A percentile compares a stretch with the other conserved stretches of the same genome.
These are phyloP conservation scores for Tympanopsis confertula DNA, from an alignment of 2,329 filamentous ascomycete genomes.

Conservation along the genomic window DNA sequence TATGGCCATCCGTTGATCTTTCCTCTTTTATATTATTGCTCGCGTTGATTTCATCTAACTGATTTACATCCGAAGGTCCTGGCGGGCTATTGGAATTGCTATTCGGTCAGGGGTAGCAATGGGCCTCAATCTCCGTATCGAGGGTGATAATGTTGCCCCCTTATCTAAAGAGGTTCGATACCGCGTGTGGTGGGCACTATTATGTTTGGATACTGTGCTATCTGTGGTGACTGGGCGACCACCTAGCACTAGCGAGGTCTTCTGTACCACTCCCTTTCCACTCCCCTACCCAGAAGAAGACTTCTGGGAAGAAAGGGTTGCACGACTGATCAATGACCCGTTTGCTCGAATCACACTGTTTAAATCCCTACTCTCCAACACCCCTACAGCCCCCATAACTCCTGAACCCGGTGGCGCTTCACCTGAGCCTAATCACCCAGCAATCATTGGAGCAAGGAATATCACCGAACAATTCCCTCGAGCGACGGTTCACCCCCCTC, in stretches of 20 bases:
- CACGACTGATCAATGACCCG: not conserved
- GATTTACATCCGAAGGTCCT: slow-evolving; percentile 24
- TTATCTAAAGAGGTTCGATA: slow-evolving; percentile 29
- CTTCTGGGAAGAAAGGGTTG: slow-evolving; percentile 2
- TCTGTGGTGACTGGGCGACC: slow-evolving; percentile 30
- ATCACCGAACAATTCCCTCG: too few relatives aligned
- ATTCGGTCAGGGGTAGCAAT: slow-evolving; percentile 26
- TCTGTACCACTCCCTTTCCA: slow-evolving; percentile 27
- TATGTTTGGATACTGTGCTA: slow-evolving; percentile 26
- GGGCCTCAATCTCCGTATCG: slow-evolving; percentile 29
- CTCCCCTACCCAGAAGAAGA: slow-evolving; percentile 25
- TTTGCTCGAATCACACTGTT: not conserved
- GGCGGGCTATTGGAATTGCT: slow-evolving; percentile 25
- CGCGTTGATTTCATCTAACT: slow-evolving; percentile 3
- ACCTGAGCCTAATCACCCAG: too few relatives aligned
- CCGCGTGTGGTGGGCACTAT: slow-evolving; percentile 30
- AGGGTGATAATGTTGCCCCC: slow-evolving; percentile 19
- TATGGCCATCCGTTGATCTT: slow-evolving; percentile 13
- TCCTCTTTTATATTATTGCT: slow-evolving; percentile 2
- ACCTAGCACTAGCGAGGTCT: slow-evolving; percentile 26
- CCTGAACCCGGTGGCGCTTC: too few relatives aligned
- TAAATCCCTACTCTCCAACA: not conserved
- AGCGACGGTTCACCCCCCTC: too few relatives aligned
- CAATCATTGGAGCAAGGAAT: too few relatives aligned
- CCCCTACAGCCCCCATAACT: too few relatives aligned